Base-by-base conservation (phyloP, 2,329 filamentous ascomycete species). In the Setomelanomma holmii region DNA sequence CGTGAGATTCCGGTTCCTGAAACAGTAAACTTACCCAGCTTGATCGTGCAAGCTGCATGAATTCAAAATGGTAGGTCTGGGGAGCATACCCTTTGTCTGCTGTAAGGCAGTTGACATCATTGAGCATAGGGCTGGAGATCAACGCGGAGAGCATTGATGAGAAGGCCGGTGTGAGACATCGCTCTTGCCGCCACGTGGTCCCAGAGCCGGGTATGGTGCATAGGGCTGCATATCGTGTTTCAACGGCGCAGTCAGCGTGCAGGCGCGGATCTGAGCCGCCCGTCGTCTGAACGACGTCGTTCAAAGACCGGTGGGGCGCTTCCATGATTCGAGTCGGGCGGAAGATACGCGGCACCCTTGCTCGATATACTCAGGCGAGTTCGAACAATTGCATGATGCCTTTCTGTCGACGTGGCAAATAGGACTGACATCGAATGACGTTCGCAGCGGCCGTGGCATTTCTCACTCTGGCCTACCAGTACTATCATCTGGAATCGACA, bases 221-320 rank as follows among this genome's bases (percentile, higher is more conserved):
- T 72, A 72, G 66, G 68, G 68, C 67, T 72, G 68, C 68, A 71
- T 53, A 55, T 33, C 23, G 38, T 60, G 45, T 40, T 51, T 34
- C 44, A 63, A 62, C 56, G 56, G 60, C 45, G 58, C 54, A 49
- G 66, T 60, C 56, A 72, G 68, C 68, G 63, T 60, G 60, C 54
- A 41, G 47, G 43, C 36, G 53, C 46, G 49, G 44, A 54, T 42
- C 56, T 43, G 48, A 51, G 46, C 52, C 45, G 45, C 39, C 52
- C 51, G 50, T 36, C 45, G 19, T 36, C 39, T 20, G 34, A 34
- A 39, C 33, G 49, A 45, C 50, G 47, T 47, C 55, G 40, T 52
- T 39, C 49, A 49, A 54, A 53, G 44, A 56, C 45, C 38, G 45
- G 41, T 39, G 7, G 10, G 35, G 23, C 17, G 35, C 21, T 23